These are phyloP conservation scores for Phytophthora sp. DNA, from an alignment of 352 stramenopile genomes.

Conservation along the genomic window DNA sequence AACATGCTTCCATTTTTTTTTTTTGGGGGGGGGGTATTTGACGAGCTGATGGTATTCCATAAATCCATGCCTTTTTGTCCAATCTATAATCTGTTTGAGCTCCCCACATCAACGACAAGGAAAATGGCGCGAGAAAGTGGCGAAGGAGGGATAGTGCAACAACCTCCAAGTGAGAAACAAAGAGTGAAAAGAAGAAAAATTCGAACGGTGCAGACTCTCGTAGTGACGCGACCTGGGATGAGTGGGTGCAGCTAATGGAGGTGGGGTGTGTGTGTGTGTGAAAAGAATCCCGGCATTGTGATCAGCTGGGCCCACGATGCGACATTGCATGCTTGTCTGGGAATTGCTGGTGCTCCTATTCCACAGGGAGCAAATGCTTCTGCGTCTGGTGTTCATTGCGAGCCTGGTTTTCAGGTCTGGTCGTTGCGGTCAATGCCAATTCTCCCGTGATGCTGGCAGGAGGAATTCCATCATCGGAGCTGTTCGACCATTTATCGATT, in stretches of 20 bases:
- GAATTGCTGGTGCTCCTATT: conserved; percentile 17
- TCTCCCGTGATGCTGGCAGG: no score
- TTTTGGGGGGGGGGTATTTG: no score
- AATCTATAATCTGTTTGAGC: no score
- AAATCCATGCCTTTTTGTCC: no score
- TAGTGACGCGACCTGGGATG: conserved; percentile 11
- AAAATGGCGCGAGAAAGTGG: not conserved
- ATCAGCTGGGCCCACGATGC: conserved; percentile 14
- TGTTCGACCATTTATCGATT: no score
- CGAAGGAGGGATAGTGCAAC: not conserved
- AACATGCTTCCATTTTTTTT: no score
- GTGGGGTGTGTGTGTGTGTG: not conserved
- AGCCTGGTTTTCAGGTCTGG: conserved; percentile 12
- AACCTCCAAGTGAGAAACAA: no score
- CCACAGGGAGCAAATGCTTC: conserved; percentile 7
- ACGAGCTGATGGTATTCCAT: no score
- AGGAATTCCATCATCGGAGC: no score
- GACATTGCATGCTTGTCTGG: conserved; percentile 21
- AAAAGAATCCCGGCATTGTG: conserved; percentile 13
- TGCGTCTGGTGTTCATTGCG: conserved; percentile 13
- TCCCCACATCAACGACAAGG: not conserved
- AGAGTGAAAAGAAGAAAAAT: conserved; percentile 4
- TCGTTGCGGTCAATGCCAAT: conserved; percentile 20
- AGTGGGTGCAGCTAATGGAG: conserved; percentile 13
- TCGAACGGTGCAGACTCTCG: conserved; percentile 3